Percentiles rank a stretch among this genome's conserved stretches.
Conservation (phyloP, 306 rosid genomes). For the Pyrus betulifolia region DNA sequence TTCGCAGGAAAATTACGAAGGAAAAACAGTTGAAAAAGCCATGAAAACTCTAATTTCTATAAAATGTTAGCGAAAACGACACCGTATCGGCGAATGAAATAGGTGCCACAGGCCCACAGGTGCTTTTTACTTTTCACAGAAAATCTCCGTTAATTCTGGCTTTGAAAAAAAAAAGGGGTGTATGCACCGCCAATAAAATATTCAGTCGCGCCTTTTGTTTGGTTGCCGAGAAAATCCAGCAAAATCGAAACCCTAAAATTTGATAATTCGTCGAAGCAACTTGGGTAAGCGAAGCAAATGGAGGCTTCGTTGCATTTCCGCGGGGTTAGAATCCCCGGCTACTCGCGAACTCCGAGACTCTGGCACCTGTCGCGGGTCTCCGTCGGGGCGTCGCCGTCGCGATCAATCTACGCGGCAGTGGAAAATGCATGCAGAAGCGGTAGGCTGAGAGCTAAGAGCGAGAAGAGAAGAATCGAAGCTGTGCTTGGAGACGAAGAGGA, state of each 20-base stretch:
- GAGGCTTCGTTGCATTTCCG: constrained; percentile 12
- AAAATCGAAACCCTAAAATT: background rate
- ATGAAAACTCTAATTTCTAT: background rate
- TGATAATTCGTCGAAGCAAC: background rate
- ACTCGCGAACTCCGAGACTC: background rate
- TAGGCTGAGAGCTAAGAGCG: background rate
- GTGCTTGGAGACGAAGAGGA: background rate
- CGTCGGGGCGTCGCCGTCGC: background rate
- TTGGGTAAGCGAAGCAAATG: constrained; percentile 1
- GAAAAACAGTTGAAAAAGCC: no score
- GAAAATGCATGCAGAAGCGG: background rate
- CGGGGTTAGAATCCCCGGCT: constrained; percentile 8
- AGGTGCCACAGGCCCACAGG: no score
- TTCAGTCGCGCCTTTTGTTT: background rate
- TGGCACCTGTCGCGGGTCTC: background rate
- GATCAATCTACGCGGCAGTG: background rate
- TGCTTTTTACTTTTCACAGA: no score
- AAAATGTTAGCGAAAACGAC: background rate
- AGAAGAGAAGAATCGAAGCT: background rate
- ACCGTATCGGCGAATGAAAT: background rate
- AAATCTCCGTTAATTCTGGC: no score
- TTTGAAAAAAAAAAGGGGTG: no score
- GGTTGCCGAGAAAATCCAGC: background rate
- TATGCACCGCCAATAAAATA: no score
- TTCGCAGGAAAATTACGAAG: background rate